These are phyloP conservation scores for Agroathelia rolfsii DNA, from an alignment of 1,284 basidiomycete genomes.

Conservation along the genomic window DNA sequence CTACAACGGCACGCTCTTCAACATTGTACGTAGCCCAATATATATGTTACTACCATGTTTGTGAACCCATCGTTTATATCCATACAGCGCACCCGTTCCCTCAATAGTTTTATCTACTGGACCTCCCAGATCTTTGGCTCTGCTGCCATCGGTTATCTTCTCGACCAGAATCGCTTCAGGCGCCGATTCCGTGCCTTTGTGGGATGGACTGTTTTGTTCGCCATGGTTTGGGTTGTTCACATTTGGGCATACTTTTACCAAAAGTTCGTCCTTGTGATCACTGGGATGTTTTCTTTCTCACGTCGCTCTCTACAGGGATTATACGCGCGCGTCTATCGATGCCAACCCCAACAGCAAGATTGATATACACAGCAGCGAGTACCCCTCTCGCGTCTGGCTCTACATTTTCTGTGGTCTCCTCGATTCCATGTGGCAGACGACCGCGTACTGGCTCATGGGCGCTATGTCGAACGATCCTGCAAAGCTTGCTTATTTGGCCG, in stretches of 20 bases:
- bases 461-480: slow-evolving; percentile 31
- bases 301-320: slow-evolving; percentile 29
- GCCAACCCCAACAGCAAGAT: slow-evolving; percentile 29
- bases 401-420: slow-evolving; percentile 57
- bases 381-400: slow-evolving; percentile 41
- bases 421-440: slow-evolving; percentile 43
- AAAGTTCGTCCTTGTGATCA: slow-evolving; percentile 28
- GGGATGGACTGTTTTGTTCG: slow-evolving; percentile 49
- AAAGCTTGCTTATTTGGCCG: slow-evolving; percentile 31
- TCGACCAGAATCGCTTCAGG: slow-evolving; percentile 42
- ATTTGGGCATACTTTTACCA: slow-evolving; percentile 66
- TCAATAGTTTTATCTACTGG: slow-evolving; percentile 68
- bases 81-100: slow-evolving; percentile 49
- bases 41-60: too few relatives aligned
- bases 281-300: slow-evolving; percentile 2
- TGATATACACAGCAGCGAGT: slow-evolving; percentile 43
- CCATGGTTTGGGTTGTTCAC: slow-evolving; percentile 55
- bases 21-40: too few relatives aligned
- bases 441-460: slow-evolving; percentile 37
- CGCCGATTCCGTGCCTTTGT: slow-evolving; percentile 55
- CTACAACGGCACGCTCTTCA: slow-evolving; percentile 56
- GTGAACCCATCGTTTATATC: too few relatives aligned
- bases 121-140: slow-evolving; percentile 57
- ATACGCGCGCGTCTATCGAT: slow-evolving; percentile 42
- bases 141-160: slow-evolving; percentile 48